A percentile compares a stretch with the other conserved stretches of the same genome.
phyloP scores from a whole-genome alignment of 768 basidiomycete species.

The Trametes cubensis region DNA sequence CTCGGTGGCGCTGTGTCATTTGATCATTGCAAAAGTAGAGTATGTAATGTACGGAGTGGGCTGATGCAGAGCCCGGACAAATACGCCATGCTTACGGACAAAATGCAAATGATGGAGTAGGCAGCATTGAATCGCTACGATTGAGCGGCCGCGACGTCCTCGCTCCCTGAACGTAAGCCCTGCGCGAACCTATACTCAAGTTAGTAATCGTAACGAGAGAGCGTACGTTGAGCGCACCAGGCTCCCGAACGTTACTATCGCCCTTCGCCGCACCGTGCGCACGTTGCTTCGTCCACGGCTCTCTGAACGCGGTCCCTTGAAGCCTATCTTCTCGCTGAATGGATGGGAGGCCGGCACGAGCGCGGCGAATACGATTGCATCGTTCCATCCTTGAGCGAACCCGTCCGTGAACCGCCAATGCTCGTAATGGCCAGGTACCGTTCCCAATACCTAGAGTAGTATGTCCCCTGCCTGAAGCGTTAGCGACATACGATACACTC shows the following conservation, averaged over 20 bases:
- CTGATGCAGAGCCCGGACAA: no score
- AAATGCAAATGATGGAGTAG: no score
- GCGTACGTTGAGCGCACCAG: constrained; percentile 40
- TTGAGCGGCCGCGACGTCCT: not conserved
- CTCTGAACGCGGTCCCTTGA: no score
- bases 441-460: constrained; percentile 48
- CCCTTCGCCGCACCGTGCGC: constrained; percentile 50
- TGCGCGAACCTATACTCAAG: constrained; percentile 65
- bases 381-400: constrained; percentile 72
- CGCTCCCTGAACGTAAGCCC: constrained; percentile 34
- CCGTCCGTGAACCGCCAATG: constrained; percentile 71
- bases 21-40: no score
- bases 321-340: constrained; percentile 61
- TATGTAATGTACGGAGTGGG: no score
- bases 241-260: constrained; percentile 62
- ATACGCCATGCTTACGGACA: no score
- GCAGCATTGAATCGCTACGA: no score
- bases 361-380: constrained; percentile 54
- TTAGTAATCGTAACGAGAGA: not conserved
- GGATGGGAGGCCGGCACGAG: constrained; percentile 16
- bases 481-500: not conserved
- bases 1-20: no score
- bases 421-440: constrained; percentile 59
- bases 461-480: constrained; percentile 44
- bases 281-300: constrained; percentile 56